Base-by-base conservation (phyloP, 257 asterid species). In the Capsicum baccatum region DNA sequence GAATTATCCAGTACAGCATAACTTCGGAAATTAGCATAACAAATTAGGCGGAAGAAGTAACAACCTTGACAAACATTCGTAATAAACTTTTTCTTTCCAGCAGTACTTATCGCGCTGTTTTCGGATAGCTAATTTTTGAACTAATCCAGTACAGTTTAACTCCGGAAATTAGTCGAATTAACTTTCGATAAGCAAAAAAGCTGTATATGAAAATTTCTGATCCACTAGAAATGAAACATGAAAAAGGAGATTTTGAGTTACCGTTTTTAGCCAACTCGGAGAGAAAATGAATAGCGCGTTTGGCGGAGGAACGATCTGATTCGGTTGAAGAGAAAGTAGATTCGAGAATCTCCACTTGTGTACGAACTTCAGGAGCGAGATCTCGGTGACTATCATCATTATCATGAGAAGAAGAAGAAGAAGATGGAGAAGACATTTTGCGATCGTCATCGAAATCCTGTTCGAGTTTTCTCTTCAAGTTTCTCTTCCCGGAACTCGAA, bases 391-490 rank as follows among this genome's bases (percentile, higher is more conserved):
- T 42, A 26, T 14, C 50, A 67, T 69, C 55, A 42, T 26, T 26
- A 26, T 69, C 52, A 15, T 69, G 85, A 48, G 44, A 39, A 26
- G 33, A 26, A 39, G 44, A 39, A 39, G 44, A 39, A 39, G 93
- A 86, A 62, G 90, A 84, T 1, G 83, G 73, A 14, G 87, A 84
- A 9, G 87, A 95, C 90, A 89, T 89, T 90, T 87, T 91, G 56
- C 3, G 39, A 42, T 94, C 91, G 39, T 86, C 94, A 56, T 90
- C 92, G 84, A 89, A 88, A 54, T 90, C 97, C 60, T 91, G 93
- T 76, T 90, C 97, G 0, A 91, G 94, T 85, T 97, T 97, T 62
- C 99, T 86, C 92, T 92, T 97, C 91, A 94, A 90, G 89, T 98
- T 94, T 87, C 97, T 84, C 87, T 94, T 87, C 26, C 86, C 83